Percentiles rank a stretch among this genome's conserved stretches.
phyloP scores from a whole-genome alignment of 2,329 filamentous ascomycete genomes.

The Penicillium italicum region DNA sequence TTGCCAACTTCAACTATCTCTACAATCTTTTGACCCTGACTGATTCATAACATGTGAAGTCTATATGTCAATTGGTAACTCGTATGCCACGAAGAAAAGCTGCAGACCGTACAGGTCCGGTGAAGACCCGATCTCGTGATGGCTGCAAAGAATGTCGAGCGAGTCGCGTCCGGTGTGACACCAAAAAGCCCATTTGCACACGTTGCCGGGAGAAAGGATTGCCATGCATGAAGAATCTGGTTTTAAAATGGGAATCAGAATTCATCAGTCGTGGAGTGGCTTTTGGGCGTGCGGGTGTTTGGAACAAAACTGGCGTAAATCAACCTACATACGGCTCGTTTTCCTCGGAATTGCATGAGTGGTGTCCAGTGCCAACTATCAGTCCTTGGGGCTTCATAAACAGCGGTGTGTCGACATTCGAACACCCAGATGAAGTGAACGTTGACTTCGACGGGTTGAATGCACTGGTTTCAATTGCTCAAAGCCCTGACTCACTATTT shows the following conservation, averaged over 20 bases:
- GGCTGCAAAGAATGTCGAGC: constrained; percentile 42
- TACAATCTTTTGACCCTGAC: background rate
- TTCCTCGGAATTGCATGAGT: constrained; percentile 22
- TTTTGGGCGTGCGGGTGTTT: constrained; percentile 44
- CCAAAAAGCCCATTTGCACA: constrained; percentile 37
- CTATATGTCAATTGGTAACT: background rate
- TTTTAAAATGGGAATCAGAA: constrained; percentile 41
- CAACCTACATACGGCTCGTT: constrained; percentile 18
- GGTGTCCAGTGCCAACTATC: constrained; percentile 28
- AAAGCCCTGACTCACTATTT: constrained; percentile 1
- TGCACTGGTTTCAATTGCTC: constrained; percentile 9
- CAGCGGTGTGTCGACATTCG: constrained; percentile 29
- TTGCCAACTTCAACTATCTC: background rate
- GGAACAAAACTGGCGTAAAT: constrained; percentile 33
- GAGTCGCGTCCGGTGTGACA: constrained; percentile 43
- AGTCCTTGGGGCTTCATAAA: constrained; percentile 35
- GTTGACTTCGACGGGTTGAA: constrained; percentile 25
- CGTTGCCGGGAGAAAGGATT: constrained; percentile 37
- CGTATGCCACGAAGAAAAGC: constrained; percentile 39
- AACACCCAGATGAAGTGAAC: constrained; percentile 25
- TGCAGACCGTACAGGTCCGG: constrained; percentile 34
- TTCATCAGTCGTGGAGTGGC: constrained; percentile 42
- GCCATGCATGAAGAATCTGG: constrained; percentile 36
- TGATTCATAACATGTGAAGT: constrained; percentile 26
- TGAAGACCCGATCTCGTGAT: constrained; percentile 39